Conservation (phyloP, 1,139 yeast species). For the Lodderomyces jiufengensis region DNA sequence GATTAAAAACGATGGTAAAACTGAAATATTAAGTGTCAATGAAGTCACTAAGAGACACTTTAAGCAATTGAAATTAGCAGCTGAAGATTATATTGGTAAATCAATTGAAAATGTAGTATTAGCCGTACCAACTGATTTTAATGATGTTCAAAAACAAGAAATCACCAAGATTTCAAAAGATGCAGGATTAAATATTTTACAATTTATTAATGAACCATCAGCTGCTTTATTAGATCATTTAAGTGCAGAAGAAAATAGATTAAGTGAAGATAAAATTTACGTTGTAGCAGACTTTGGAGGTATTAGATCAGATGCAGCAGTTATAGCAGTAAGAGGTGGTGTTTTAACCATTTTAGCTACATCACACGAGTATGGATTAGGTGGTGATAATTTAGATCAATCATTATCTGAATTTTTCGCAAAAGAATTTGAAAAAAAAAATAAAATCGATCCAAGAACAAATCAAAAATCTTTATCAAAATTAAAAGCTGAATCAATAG, state of each 20-base stretch:
- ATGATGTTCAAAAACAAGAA: conserved; percentile 66
- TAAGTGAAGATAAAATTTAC: conserved; percentile 69
- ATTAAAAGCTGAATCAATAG: conserved; percentile 77
- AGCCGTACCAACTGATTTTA: conserved; percentile 88
- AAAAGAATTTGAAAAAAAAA: conserved; percentile 90
- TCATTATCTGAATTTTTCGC: conserved; percentile 82
- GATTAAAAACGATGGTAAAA: conserved; percentile 46
- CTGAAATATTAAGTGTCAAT: conserved; percentile 56
- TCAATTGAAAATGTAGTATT: conserved; percentile 78
- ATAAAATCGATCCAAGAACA: conserved; percentile 73
- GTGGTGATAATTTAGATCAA: conserved; percentile 84
- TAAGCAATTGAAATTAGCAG: conserved; percentile 78
- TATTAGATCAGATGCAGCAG: conserved; percentile 93
- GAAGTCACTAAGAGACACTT: conserved; percentile 85
- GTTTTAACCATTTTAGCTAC: conserved; percentile 86
- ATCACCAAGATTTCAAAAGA: conserved; percentile 59
- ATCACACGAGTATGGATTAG: conserved; percentile 75
- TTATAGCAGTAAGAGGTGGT: conserved; percentile 90
- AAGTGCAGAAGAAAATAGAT: conserved; percentile 49
- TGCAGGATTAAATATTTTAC: conserved; percentile 79
- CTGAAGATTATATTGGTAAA: conserved; percentile 88
- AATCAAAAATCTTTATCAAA: conserved; percentile 87
- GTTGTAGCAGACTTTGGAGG: conserved; percentile 98
- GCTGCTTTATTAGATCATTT: conserved; percentile 86
- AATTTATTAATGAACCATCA: conserved; percentile 88